A percentile compares a stretch with the other conserved stretches of the same genome.
Conservation (phyloP, 352 stramenopile species). For the Phytophthora pluvialis region DNA sequence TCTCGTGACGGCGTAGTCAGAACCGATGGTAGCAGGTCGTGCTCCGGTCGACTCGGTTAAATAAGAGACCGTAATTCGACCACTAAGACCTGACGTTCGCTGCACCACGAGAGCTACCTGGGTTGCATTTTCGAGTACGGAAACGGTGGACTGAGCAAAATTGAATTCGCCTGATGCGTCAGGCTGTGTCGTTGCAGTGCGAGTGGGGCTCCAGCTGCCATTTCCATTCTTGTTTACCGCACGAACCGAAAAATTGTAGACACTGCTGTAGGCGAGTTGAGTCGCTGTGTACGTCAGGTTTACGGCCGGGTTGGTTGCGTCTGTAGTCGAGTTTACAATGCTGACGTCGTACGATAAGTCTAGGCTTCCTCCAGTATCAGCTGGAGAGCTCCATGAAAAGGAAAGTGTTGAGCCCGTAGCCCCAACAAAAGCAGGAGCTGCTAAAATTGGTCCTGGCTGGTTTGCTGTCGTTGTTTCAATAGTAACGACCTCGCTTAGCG, state of each 20-base stretch:
- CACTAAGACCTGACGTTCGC: conserved; percentile 56
- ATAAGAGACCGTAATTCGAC: conserved; percentile 46
- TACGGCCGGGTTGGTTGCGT: conserved; percentile 16
- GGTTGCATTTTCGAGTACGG: conserved; percentile 52
- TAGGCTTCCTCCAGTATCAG: conserved; percentile 52
- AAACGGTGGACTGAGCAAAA: conserved; percentile 29
- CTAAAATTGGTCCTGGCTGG: conserved; percentile 38
- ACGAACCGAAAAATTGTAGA: conserved; percentile 47
- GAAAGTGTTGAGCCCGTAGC: conserved; percentile 49
- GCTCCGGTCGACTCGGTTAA: conserved; percentile 1
- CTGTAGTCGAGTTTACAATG: conserved; percentile 15
- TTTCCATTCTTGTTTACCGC: conserved; percentile 41
- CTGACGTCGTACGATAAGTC: conserved; percentile 42
- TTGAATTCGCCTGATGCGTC: conserved; percentile 64
- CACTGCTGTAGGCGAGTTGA: conserved; percentile 40
- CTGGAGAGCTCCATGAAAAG: conserved; percentile 40
- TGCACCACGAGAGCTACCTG: conserved; percentile 37
- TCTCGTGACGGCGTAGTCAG: conserved; percentile 40
- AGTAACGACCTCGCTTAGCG: conserved; percentile 19
- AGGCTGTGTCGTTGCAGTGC: conserved; percentile 41
- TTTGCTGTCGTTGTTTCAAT: conserved; percentile 47
- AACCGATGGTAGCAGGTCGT: conserved; percentile 37
- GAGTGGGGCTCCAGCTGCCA: conserved; percentile 42
- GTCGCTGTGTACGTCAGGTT: conserved; percentile 18
- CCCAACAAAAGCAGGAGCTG: conserved; percentile 30